Base-by-base conservation (phyloP, 441 rosid species). In the Aleurites moluccanus region DNA sequence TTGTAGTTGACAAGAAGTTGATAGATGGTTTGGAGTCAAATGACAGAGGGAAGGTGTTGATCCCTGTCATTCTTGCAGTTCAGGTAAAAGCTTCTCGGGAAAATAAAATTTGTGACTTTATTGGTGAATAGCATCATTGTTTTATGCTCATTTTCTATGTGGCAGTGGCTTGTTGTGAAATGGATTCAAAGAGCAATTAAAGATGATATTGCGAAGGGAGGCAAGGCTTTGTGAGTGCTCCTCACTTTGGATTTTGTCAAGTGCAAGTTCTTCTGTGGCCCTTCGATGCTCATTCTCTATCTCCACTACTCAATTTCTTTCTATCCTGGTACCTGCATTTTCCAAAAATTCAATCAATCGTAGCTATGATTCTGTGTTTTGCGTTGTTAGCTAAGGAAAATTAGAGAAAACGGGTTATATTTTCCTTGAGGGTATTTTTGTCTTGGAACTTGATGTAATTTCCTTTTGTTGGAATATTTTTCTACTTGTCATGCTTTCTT, bases 21-120 rank as follows among this genome's bases (percentile, higher is more conserved):
- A 86, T 96, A 20, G 97, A 91, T 78, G 97, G 98, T 42, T 88
- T 93, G 15, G 86, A 87, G 71, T 69, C 90, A 40, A 87, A 87
- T 75, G 91, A 89, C 18, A 86, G 71, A 82, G 96, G 96, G 45
- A 90, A 92, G 81, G 69, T 82, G 68, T 79, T 78, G 57, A 89
- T 90, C 77, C 97, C 95, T 64, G 81, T 84, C 52, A 77, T 89
- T 78, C 75, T 88, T 27, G 92, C 73, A 55, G 74, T 80, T 83
- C 95, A 92, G 95, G 93, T 92, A 81, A 73, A 33, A 69, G 52
- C 42, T 69, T 71, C 21, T 30, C 4, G 6, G 38, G 23, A 67
- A 33, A 15, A 64, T 66, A 38, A 38, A 38, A 38, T 38, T 38
- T 38, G 40, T 35, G 38, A 35, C 38, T 35, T 35, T 35, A 35